Conservation (phyloP, 352 stramenopile genomes). For the Pythium folliculosum region DNA sequence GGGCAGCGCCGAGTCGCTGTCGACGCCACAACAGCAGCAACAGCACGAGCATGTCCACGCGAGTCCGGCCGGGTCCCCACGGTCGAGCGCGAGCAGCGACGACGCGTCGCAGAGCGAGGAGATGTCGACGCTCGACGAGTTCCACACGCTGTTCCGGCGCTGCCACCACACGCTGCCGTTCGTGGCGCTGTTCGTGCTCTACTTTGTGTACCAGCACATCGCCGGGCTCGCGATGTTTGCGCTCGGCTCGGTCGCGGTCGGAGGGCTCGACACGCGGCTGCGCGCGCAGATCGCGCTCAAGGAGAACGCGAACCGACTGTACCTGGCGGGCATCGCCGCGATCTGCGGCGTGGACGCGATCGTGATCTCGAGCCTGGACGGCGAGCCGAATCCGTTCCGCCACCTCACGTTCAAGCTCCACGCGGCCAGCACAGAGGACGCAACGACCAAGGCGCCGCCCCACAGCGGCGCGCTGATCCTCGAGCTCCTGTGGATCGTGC, state of each 20-base stretch:
- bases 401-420: constrained; percentile 52
- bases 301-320: constrained; percentile 57
- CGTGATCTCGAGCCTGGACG: constrained; percentile 60
- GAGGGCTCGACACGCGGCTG: constrained; percentile 73
- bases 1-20: neutral
- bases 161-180: constrained; percentile 80
- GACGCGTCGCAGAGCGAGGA: constrained; percentile 19
- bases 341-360: constrained; percentile 66
- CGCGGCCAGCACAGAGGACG: neutral
- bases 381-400: constrained; percentile 55
- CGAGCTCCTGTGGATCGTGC: constrained; percentile 71
- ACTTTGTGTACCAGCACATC: constrained; percentile 80
- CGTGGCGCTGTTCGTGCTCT: constrained; percentile 64
- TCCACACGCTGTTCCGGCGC: constrained; percentile 62
- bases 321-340: constrained; percentile 50
- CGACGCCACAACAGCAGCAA: neutral
- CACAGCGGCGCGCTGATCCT: constrained; percentile 41
- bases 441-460: constrained; percentile 9
- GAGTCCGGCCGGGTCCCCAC: constrained; percentile 7
- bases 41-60: neutral
- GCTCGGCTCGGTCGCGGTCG: constrained; percentile 63
- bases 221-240: constrained; percentile 69
- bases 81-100: constrained; percentile 10
- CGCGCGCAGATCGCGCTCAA: constrained; percentile 73
- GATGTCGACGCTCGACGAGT: constrained; percentile 46